Conservation (phyloP, 257 asterid species). For the Penstemon davidsonii region DNA sequence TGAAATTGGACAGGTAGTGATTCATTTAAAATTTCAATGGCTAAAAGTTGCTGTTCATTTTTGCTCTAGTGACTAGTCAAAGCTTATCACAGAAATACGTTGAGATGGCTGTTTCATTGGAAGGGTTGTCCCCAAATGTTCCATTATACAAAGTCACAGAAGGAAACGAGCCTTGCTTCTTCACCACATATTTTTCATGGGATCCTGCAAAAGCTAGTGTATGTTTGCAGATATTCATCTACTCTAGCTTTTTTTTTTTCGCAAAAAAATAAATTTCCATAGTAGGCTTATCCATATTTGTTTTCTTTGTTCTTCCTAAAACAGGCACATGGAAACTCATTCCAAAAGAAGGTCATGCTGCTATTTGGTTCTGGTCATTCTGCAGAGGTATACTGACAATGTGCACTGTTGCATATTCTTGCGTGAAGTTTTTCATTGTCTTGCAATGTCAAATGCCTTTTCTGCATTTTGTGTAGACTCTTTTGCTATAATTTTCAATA, state of each 20-base stretch:
- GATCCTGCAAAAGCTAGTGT: slow-evolving; percentile 91
- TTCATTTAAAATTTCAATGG: background rate
- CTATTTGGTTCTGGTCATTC: slow-evolving; percentile 75
- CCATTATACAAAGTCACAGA: slow-evolving; percentile 86
- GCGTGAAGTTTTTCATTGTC: background rate
- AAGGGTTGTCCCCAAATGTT: slow-evolving; percentile 70
- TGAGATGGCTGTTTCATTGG: slow-evolving; percentile 81
- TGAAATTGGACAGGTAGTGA: slow-evolving; percentile 75
- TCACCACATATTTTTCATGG: slow-evolving; percentile 91
- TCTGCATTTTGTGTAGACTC: background rate
- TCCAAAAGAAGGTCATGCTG: slow-evolving; percentile 87
- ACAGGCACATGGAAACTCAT: slow-evolving; percentile 94
- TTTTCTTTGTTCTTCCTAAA: slow-evolving; percentile 16
- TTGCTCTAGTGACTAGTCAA: slow-evolving; percentile 29
- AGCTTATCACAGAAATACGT: slow-evolving; percentile 65
- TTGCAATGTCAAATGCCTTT: background rate
- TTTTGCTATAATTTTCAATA: background rate
- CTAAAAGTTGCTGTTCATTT: background rate
- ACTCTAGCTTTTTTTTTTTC: background rate
- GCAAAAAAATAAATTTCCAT: background rate
- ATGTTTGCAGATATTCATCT: slow-evolving; percentile 32
- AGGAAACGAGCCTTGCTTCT: slow-evolving; percentile 96
- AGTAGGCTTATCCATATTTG: slow-evolving; percentile 9
- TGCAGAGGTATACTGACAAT: slow-evolving; percentile 64
- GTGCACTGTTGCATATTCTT: slow-evolving; percentile 14